phyloP scores from a whole-genome alignment of 768 basidiomycete species.

The Pholiota conissans region DNA sequence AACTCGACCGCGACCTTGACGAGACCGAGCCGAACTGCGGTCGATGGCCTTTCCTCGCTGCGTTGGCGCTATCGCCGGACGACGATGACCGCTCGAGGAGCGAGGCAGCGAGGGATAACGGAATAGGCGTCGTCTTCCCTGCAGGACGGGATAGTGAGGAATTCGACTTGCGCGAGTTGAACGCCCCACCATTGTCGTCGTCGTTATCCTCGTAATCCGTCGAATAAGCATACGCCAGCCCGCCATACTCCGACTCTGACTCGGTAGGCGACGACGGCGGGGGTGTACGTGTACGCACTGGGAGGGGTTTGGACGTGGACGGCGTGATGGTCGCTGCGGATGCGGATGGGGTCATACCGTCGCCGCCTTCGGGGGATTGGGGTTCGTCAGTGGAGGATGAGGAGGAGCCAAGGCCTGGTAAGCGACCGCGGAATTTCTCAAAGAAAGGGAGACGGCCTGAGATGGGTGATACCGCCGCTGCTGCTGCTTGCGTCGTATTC shows the following conservation, averaged over 20 bases:
- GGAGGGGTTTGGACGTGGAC: background rate
- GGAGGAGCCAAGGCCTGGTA: background rate
- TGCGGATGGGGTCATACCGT: too few species aligned
- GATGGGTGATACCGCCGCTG: slow-evolving; percentile 17
- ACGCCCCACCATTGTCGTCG: slow-evolving; percentile 1
- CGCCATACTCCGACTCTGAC: slow-evolving; percentile 46
- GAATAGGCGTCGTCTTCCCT: too few species aligned
- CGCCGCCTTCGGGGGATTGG: too few species aligned
- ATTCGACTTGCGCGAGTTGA: background rate
- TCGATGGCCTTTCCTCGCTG: too few species aligned
- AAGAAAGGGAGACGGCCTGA: slow-evolving; percentile 53
- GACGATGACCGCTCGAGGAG: slow-evolving; percentile 1
- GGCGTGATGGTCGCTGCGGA: background rate
- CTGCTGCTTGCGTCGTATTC: slow-evolving; percentile 13
- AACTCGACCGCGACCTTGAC: too few species aligned
- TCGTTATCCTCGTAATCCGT: slow-evolving; percentile 44
- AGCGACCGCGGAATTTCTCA: slow-evolving; percentile 42
- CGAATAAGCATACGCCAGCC: slow-evolving; percentile 52
- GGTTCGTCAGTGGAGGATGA: too few species aligned
- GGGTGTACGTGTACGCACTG: too few species aligned
- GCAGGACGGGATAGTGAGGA: slow-evolving; percentile 9
- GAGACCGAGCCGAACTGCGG: slow-evolving; percentile 19
- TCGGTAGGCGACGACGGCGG: slow-evolving; percentile 31
- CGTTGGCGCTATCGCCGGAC: slow-evolving; percentile 3
- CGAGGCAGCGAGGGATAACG: slow-evolving; percentile 7